Evolutionary conservation across 2,329 filamentous ascomycete genomes (phyloP).

Genomic region (Penicillium sclerotigenum): DNA sequence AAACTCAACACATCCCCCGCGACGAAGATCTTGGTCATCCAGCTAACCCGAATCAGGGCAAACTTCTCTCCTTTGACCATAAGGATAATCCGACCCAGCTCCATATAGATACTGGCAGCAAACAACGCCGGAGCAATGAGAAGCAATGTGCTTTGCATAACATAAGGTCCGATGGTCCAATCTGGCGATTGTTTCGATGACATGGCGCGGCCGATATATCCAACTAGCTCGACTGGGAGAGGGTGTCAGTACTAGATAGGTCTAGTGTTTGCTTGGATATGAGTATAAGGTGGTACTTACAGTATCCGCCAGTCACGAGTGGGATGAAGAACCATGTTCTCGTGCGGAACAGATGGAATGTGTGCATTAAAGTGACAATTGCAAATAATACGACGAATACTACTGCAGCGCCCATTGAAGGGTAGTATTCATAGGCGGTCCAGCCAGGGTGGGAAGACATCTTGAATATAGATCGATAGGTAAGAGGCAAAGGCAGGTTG

Average conservation of each 20-base stretch:
- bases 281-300: constrained; percentile 25
- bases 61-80: constrained; percentile 23
- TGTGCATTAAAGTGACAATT: constrained; percentile 18
- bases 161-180: constrained; percentile 25
- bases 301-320: constrained; percentile 34
- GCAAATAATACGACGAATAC: constrained; percentile 26
- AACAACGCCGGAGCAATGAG: constrained; percentile 26
- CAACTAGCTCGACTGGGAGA: constrained; percentile 49
- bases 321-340: constrained; percentile 30
- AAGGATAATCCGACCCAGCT: constrained; percentile 22
- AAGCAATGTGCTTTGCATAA: constrained; percentile 28
- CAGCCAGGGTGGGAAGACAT: neutral
- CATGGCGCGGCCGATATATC: constrained; percentile 51
- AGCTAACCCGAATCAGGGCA: constrained; percentile 21
- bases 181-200: constrained; percentile 36
- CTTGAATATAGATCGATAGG: neutral
- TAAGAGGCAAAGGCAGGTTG: neutral
- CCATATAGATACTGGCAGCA: constrained; percentile 31
- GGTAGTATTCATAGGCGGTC: constrained; percentile 24
- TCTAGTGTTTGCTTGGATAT: neutral
- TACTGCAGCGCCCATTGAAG: constrained; percentile 25
- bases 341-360: constrained; percentile 22
- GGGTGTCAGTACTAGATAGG: neutral
- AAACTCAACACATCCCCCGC: constrained; percentile 31
- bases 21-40: constrained; percentile 32